phyloP scores from a whole-genome alignment of 2,329 filamentous ascomycete species.

The Leptographium procerum region DNA sequence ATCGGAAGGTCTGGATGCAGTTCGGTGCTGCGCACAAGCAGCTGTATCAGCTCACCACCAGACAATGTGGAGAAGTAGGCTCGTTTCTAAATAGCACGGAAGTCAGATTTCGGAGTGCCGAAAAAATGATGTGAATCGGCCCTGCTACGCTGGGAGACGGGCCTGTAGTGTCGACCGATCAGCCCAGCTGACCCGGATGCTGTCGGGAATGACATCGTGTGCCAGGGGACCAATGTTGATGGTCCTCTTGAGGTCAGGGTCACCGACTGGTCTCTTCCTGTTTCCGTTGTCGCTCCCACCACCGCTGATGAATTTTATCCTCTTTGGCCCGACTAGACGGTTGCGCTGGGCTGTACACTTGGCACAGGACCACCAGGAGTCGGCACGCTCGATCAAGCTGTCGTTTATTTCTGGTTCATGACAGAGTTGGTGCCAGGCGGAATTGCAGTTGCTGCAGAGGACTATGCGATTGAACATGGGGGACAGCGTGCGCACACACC shows the following conservation, averaged over 20 bases:
- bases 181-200: slow-evolving; percentile 24
- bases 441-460: slow-evolving; percentile 74
- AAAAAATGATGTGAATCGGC: neutral
- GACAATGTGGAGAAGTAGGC: slow-evolving; percentile 52
- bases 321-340: slow-evolving; percentile 20
- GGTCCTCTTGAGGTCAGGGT: neutral
- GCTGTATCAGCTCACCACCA: slow-evolving; percentile 48
- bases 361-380: slow-evolving; percentile 60
- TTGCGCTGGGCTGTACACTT: slow-evolving; percentile 34
- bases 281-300: slow-evolving; percentile 5
- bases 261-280: slow-evolving; percentile 9
- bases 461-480: slow-evolving; percentile 69
- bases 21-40: slow-evolving; percentile 51
- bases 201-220: neutral
- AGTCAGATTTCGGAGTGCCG: neutral
- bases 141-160: slow-evolving; percentile 2
- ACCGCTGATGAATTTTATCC: neutral
- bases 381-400: slow-evolving; percentile 48
- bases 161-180: slow-evolving; percentile 28
- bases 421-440: slow-evolving; percentile 71
- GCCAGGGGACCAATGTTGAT: neutral
- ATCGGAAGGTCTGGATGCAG: slow-evolving; percentile 54
- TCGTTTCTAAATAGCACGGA: slow-evolving; percentile 40
- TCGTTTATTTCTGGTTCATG: slow-evolving; percentile 66
- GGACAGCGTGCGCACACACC: slow-evolving; percentile 61